A percentile compares a stretch with the other conserved stretches of the same genome.
Evolutionary conservation across 371 early-diverging fungal species (phyloP).

Genomic region (Mortierella sp.): DNA sequence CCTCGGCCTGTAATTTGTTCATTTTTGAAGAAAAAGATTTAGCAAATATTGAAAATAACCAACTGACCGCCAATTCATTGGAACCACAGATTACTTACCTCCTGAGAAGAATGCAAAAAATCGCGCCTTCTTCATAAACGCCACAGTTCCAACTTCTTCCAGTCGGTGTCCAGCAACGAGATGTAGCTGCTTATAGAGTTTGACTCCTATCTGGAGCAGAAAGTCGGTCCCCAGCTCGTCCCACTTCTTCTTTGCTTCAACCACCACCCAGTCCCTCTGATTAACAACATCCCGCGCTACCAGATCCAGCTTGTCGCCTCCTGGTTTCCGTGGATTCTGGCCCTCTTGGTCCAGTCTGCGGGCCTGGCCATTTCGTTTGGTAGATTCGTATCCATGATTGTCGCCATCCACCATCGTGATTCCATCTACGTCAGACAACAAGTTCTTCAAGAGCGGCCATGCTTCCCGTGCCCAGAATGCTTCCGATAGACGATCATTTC

Average conservation of each 20-base stretch:
- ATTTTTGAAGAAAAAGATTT: no score
- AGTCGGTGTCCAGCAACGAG: constrained; percentile 28
- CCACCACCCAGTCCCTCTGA: constrained; percentile 39
- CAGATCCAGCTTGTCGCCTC: constrained; percentile 40
- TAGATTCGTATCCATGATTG: constrained; percentile 32
- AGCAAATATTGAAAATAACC: no score
- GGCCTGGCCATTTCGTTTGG: constrained; percentile 21
- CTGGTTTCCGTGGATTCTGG: constrained; percentile 24
- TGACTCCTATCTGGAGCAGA: constrained; percentile 26
- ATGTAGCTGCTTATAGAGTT: constrained; percentile 29
- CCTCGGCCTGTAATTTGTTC: no score
- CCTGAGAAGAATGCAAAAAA: constrained; percentile 29
- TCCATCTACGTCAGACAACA: background rate
- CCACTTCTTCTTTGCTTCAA: constrained; percentile 39
- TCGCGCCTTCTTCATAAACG: constrained; percentile 9
- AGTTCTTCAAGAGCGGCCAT: background rate
- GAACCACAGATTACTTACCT: constrained; percentile 1
- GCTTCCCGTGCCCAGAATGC: background rate
- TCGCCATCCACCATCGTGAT: constrained; percentile 35
- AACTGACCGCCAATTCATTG: no score
- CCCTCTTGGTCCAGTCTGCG: constrained; percentile 18
- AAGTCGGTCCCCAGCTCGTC: constrained; percentile 22
- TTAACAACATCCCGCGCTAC: constrained; percentile 30
- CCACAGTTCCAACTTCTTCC: constrained; percentile 1
- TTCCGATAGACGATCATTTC: background rate